A percentile compares a stretch with the other conserved stretches of the same genome.
phyloP scores from a whole-genome alignment of 2,329 filamentous ascomycete species.

The Blastomyces emzantsi region DNA sequence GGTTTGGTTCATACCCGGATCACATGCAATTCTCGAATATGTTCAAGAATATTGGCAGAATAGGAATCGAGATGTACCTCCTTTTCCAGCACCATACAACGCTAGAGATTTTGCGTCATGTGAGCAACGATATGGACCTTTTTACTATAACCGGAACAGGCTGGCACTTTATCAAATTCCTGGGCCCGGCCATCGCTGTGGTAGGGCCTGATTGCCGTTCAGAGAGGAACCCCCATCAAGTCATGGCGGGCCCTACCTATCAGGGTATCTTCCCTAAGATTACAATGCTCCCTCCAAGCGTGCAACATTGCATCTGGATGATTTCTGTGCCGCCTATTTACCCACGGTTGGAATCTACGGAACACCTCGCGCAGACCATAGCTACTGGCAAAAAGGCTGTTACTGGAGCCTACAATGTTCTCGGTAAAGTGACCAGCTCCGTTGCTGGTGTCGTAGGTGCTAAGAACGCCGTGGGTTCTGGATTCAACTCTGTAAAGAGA shows the following conservation, averaged over 20 bases:
- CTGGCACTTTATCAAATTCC: constrained; percentile 97
- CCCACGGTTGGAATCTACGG: constrained; percentile 81
- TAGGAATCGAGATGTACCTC: constrained; percentile 95
- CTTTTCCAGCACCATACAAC: constrained; percentile 98
- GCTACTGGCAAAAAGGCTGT: constrained; percentile 94
- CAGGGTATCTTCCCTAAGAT: constrained; percentile 96
- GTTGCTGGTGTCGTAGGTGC: constrained; percentile 93
- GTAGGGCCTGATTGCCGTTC: constrained; percentile 87
- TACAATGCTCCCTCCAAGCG: constrained; percentile 76
- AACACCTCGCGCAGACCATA: constrained; percentile 82
- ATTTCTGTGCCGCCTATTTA: constrained; percentile 85
- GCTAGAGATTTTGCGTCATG: constrained; percentile 80
- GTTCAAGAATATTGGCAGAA: constrained; percentile 95
- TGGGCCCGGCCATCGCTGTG: constrained; percentile 82
- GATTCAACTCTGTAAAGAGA: constrained; percentile 92
- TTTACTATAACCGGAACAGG: constrained; percentile 96
- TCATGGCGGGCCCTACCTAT: constrained; percentile 93
- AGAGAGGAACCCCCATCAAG: constrained; percentile 79
- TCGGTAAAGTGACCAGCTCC: constrained; percentile 90
- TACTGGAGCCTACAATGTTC: constrained; percentile 90
- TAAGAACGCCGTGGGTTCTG: constrained; percentile 83
- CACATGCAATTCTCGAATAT: constrained; percentile 98
- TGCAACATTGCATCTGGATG: constrained; percentile 98
- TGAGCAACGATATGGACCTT: constrained; percentile 77
- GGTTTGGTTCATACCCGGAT: constrained; percentile 92